A percentile compares a stretch with the other conserved stretches of the same genome.
Conservation (phyloP, 2,329 filamentous ascomycete species). For the Fusarium sacchari region DNA sequence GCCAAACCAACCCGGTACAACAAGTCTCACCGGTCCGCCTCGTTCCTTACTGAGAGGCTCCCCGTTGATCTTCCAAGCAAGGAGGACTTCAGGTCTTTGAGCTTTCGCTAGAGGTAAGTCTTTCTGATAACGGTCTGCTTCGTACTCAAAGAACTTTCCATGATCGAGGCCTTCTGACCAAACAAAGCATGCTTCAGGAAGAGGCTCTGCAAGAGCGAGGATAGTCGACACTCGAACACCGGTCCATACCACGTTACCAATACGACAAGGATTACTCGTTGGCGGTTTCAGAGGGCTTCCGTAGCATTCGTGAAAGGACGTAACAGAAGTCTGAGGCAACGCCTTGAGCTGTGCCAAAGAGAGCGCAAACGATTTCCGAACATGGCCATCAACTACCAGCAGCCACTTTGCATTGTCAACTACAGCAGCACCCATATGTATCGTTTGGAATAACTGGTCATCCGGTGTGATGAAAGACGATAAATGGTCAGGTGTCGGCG, state of each 20-base stretch:
- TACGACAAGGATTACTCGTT: neutral
- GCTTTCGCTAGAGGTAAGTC: neutral
- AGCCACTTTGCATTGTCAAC: neutral
- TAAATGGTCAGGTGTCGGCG: neutral
- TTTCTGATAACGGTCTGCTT: conserved; percentile 15
- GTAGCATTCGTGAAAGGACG: conserved; percentile 20
- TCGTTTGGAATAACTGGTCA: conserved; percentile 5
- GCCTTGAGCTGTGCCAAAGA: neutral
- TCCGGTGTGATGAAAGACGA: neutral
- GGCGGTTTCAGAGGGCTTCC: conserved; percentile 9
- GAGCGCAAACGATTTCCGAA: neutral
- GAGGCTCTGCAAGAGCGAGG: neutral
- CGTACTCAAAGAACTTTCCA: conserved; percentile 3
- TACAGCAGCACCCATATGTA: conserved; percentile 16
- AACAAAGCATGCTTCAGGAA: neutral
- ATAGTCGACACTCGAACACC: neutral
- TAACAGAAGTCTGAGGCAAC: neutral
- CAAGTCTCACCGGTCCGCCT: conserved; percentile 7
- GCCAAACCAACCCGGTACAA: conserved; percentile 20
- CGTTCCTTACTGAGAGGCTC: neutral
- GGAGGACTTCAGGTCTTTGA: neutral
- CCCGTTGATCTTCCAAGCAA: neutral
- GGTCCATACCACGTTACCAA: conserved; percentile 12
- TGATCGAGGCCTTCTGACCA: conserved; percentile 15
- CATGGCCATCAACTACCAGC: neutral